Evolutionary conservation across 768 basidiomycete species (phyloP).

Genomic region (Collybiopsis luxurians): DNA sequence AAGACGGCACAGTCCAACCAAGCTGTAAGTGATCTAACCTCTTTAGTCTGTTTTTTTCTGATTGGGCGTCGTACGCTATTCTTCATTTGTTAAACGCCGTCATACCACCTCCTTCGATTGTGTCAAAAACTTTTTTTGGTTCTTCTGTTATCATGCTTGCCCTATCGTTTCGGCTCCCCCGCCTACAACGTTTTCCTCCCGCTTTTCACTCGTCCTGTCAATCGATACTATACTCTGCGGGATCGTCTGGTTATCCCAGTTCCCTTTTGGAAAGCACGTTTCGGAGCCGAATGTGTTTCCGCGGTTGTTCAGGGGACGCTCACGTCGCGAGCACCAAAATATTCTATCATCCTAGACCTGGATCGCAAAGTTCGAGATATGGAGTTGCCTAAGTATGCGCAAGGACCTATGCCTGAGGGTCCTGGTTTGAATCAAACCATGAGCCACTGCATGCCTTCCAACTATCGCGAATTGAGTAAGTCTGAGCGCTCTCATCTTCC

Average conservation of each 20-base stretch:
- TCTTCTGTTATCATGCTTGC: no score
- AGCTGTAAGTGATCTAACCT: slow-evolving; percentile 47
- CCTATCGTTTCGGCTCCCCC: not conserved
- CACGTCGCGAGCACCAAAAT: slow-evolving; percentile 61
- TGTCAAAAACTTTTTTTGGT: not conserved
- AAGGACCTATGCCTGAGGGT: slow-evolving; percentile 45
- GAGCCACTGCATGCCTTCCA: slow-evolving; percentile 73
- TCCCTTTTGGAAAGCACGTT: slow-evolving; percentile 68
- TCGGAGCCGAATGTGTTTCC: slow-evolving; percentile 63
- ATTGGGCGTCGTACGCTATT: not conserved
- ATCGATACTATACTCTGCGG: not conserved
- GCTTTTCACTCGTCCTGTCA: not conserved
- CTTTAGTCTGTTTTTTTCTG: not conserved
- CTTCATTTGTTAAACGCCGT: not conserved
- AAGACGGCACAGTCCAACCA: slow-evolving; percentile 53
- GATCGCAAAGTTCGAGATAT: slow-evolving; percentile 69
- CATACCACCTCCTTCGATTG: not conserved
- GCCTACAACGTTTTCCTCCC: not conserved
- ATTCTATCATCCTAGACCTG: slow-evolving; percentile 59
- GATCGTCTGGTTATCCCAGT: slow-evolving; percentile 32
- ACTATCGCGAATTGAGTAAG: slow-evolving; percentile 70
- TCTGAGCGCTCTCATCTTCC: slow-evolving; percentile 9
- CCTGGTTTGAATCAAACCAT: slow-evolving; percentile 59
- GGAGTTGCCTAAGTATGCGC: slow-evolving; percentile 62
- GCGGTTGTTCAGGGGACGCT: slow-evolving; percentile 67